A percentile compares a stretch with the other conserved stretches of the same genome.
Evolutionary conservation across 2,329 filamentous ascomycete genomes (phyloP).

Genomic region (Xylaria sp.): DNA sequence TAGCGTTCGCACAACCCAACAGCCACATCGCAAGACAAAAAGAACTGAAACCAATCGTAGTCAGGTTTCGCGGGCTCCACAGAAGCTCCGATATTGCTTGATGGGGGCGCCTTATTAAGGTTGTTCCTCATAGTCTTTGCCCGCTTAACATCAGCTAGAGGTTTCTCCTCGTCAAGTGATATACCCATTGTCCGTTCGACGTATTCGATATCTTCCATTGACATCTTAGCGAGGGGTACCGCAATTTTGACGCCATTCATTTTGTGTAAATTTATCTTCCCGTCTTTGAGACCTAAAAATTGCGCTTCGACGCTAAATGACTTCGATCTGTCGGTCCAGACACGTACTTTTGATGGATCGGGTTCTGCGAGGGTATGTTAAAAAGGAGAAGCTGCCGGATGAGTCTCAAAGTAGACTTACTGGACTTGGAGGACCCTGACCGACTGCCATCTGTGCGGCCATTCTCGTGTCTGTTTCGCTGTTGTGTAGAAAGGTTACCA

Average conservation of each 20-base stretch:
- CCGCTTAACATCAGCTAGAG: constrained; percentile 83
- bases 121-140: constrained; percentile 54
- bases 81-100: constrained; percentile 66
- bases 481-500: constrained; percentile 75
- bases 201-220: constrained; percentile 91
- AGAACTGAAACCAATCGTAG: constrained; percentile 99
- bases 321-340: constrained; percentile 94
- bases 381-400: constrained; percentile 8
- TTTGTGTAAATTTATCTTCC: constrained; percentile 98
- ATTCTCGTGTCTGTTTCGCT: constrained; percentile 78
- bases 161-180: constrained; percentile 94
- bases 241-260: constrained; percentile 98
- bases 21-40: constrained; percentile 89
- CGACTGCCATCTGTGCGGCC: constrained; percentile 66
- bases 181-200: constrained; percentile 89
- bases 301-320: constrained; percentile 98
- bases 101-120: constrained; percentile 45
- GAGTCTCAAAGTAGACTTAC: constrained; percentile 63
- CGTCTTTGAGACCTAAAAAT: constrained; percentile 92
- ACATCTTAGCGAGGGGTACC: constrained; percentile 95
- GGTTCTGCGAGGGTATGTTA: constrained; percentile 69
- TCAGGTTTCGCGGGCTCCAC: constrained; percentile 74
- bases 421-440: constrained; percentile 72
- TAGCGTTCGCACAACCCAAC: constrained; percentile 95
- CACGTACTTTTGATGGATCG: constrained; percentile 83